Evolutionary conservation across 352 stramenopile genomes (phyloP).

Genomic region (Globisporangium perplexum): DNA sequence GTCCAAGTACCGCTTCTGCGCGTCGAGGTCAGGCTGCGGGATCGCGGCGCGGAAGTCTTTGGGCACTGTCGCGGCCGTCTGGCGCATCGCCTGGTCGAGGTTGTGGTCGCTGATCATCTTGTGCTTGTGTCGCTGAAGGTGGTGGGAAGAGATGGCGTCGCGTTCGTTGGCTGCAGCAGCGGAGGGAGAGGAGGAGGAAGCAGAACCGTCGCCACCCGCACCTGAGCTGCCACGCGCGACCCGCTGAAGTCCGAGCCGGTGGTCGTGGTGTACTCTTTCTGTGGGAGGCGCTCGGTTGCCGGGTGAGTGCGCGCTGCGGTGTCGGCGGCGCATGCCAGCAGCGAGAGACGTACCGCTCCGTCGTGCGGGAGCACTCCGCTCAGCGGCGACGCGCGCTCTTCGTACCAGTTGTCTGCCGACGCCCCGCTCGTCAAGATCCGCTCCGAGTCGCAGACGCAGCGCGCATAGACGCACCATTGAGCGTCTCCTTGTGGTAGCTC

Average conservation of each 20-base stretch:
- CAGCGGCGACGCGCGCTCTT: conserved; percentile 56
- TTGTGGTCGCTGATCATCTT: conserved; percentile 65
- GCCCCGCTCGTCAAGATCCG: neutral
- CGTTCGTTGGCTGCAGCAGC: neutral
- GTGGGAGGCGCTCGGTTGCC: neutral
- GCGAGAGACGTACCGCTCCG: conserved; percentile 26
- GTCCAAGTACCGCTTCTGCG: conserved; percentile 47
- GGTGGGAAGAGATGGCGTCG: neutral
- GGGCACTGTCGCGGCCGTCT: conserved; percentile 21
- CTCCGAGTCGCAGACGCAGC: no score
- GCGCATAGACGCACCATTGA: conserved; percentile 45
- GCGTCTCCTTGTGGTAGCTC: conserved; percentile 72
- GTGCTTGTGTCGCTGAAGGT: conserved; percentile 24
- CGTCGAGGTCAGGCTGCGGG: conserved; percentile 39
- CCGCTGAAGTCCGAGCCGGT: conserved; percentile 43
- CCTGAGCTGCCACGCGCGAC: conserved; percentile 20
- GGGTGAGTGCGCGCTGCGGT: neutral
- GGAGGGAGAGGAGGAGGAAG: no score
- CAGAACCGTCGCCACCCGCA: no score
- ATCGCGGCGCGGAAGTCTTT: conserved; percentile 48
- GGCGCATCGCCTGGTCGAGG: conserved; percentile 44
- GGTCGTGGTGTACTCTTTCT: conserved; percentile 71
- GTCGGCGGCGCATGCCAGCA: neutral
- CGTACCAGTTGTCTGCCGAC: conserved; percentile 76
- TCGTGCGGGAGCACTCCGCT: conserved; percentile 66